Evolutionary conservation across 2,329 filamentous ascomycete species (phyloP).

Genomic region (Arthrobotrys iridis): DNA sequence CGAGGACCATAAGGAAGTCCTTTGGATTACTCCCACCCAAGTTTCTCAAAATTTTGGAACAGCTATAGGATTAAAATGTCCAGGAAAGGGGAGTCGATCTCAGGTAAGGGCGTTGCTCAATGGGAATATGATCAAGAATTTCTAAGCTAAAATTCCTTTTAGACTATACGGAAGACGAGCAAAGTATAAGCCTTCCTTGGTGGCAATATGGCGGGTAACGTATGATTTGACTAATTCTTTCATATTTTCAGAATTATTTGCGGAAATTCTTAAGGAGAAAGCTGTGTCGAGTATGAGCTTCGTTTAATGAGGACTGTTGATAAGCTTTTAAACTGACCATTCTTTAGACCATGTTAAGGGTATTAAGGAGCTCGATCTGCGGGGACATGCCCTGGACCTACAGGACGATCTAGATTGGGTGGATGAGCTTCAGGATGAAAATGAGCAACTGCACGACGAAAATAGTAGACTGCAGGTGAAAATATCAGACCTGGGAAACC

Average conservation of each 20-base stretch:
- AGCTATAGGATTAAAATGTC: background rate
- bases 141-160: constrained; percentile 2
- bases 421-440: background rate
- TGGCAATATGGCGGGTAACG: background rate
- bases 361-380: background rate
- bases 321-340: constrained; percentile 1
- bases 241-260: background rate
- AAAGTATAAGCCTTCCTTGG: background rate
- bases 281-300: background rate
- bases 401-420: background rate
- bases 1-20: background rate
- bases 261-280: background rate
- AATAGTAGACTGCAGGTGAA: background rate
- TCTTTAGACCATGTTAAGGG: background rate
- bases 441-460: background rate
- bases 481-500: background rate
- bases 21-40: background rate
- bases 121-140: constrained; percentile 1
- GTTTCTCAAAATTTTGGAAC: background rate
- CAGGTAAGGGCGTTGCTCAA: background rate
- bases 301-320: background rate
- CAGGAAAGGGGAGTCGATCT: background rate
- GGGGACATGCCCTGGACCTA: background rate
- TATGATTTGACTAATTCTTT: background rate
- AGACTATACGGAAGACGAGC: background rate